Percentiles rank a stretch among this genome's conserved stretches.
These are phyloP conservation scores for Teratosphaeria gauchensis DNA, from an alignment of 2,329 filamentous ascomycete species.

Conservation along the genomic window DNA sequence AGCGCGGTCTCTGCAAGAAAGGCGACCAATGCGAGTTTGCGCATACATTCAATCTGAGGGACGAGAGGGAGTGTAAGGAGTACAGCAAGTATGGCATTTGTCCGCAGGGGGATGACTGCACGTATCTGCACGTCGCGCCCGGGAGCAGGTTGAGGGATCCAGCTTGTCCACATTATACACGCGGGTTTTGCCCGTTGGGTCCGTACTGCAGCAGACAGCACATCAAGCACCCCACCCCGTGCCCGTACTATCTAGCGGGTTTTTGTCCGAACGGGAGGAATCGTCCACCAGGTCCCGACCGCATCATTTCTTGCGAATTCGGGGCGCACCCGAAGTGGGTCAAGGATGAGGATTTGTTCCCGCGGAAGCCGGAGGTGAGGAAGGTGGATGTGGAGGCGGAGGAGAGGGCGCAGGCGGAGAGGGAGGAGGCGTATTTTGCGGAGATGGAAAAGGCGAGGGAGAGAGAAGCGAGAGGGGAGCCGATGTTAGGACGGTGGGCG, in stretches of 20 bases:
- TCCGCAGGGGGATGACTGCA: slow-evolving; percentile 90
- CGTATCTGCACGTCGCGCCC: slow-evolving; percentile 48
- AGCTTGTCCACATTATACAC: slow-evolving; percentile 74
- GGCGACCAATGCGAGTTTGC: slow-evolving; percentile 94
- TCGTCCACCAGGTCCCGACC: slow-evolving; percentile 25
- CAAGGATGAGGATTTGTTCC: slow-evolving; percentile 51
- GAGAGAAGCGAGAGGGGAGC: slow-evolving; percentile 38
- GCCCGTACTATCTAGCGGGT: slow-evolving; percentile 78
- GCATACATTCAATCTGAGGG: slow-evolving; percentile 95
- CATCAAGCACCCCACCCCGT: slow-evolving; percentile 63
- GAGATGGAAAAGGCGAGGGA: slow-evolving; percentile 40
- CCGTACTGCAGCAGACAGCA: slow-evolving; percentile 83
- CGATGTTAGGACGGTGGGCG: slow-evolving; percentile 22
- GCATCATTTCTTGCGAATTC: slow-evolving; percentile 53
- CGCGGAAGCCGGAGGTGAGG: slow-evolving; percentile 45
- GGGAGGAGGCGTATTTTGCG: slow-evolving; percentile 43
- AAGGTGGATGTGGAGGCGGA: slow-evolving; percentile 64
- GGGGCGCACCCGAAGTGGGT: slow-evolving; percentile 76
- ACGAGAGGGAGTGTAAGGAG: slow-evolving; percentile 98
- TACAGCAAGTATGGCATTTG: slow-evolving; percentile 91
- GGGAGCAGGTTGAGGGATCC: slow-evolving; percentile 52
- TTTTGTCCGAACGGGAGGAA: slow-evolving; percentile 75
- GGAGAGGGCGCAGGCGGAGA: slow-evolving; percentile 51
- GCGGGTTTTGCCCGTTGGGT: slow-evolving; percentile 87
- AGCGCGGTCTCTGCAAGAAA: slow-evolving; percentile 95